Evolutionary conservation across 2,329 filamentous ascomycete species (phyloP).

Genomic region (Cercospora beticola): DNA sequence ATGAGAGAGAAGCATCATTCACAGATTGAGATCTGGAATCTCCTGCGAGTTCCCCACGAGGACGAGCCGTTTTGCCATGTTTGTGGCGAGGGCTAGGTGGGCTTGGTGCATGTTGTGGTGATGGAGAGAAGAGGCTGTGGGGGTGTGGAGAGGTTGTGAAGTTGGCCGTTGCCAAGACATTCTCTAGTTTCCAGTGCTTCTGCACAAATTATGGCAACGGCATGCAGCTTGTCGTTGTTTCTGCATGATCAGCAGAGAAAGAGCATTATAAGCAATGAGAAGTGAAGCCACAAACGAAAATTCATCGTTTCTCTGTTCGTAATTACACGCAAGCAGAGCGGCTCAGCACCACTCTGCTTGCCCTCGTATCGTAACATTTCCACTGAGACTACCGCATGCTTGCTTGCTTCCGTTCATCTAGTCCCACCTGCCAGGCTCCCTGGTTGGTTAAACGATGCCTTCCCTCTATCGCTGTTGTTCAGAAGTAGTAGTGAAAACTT

Average conservation of each 20-base stretch:
- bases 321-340: neutral
- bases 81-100: neutral
- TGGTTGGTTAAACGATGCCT: neutral
- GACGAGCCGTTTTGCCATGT: neutral
- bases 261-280: neutral
- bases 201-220: neutral
- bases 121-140: neutral
- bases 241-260: neutral
- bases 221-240: neutral
- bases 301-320: neutral
- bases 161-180: neutral
- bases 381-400: slow-evolving; percentile 2
- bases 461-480: slow-evolving; percentile 1
- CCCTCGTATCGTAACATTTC: neutral
- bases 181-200: neutral
- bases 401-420: slow-evolving; percentile 2
- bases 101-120: neutral
- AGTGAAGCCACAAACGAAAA: neutral
- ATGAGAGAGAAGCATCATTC: neutral
- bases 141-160: neutral
- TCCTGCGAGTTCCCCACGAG: neutral
- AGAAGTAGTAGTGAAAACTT: neutral
- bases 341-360: neutral
- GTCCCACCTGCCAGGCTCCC: neutral
- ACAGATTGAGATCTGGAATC: neutral